Percentiles rank a stretch among this genome's conserved stretches.
Conservation (phyloP, 108 stramenopile genomes). For the Cyclotella distinguenda region DNA sequence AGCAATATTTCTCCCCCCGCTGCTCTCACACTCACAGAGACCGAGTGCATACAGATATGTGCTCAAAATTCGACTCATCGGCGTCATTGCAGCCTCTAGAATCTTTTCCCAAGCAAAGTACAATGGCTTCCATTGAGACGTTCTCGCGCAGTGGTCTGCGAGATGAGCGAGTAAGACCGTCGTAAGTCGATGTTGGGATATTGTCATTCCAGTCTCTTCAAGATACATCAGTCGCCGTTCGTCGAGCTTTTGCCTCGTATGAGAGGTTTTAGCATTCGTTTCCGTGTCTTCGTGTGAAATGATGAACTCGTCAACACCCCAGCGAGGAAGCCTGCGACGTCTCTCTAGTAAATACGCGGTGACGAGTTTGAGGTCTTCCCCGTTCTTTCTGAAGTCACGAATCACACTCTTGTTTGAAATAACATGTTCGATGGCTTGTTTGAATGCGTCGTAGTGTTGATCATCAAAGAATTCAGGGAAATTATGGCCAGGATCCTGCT, state of each 20-base stretch:
- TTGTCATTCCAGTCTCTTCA: constrained; percentile 31
- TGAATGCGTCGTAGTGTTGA: too few species aligned
- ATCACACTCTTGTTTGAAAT: too few species aligned
- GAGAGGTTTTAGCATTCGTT: neutral
- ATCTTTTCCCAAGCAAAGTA: constrained; percentile 72
- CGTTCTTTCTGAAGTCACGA: too few species aligned
- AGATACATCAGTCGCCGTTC: constrained; percentile 35
- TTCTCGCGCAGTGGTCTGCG: constrained; percentile 64
- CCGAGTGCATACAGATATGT: constrained; percentile 63
- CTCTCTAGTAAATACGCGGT: too few species aligned
- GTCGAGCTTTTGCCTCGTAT: constrained; percentile 27
- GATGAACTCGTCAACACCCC: too few species aligned
- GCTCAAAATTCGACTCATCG: constrained; percentile 50
- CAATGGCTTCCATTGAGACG: constrained; percentile 46
- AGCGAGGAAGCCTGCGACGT: too few species aligned
- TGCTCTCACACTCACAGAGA: constrained; percentile 19
- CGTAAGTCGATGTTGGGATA: constrained; percentile 33
- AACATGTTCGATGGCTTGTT: too few species aligned
- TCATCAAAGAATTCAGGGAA: too few species aligned
- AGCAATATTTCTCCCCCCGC: constrained; percentile 31
- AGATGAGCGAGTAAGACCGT: constrained; percentile 41
- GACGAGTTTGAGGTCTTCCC: too few species aligned
- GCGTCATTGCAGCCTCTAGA: constrained; percentile 59
- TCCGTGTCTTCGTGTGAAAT: too few species aligned
- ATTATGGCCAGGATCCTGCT: too few species aligned